These are phyloP conservation scores for Xylariaceae sp. DNA, from an alignment of 2,329 filamentous ascomycete genomes.

Conservation along the genomic window DNA sequence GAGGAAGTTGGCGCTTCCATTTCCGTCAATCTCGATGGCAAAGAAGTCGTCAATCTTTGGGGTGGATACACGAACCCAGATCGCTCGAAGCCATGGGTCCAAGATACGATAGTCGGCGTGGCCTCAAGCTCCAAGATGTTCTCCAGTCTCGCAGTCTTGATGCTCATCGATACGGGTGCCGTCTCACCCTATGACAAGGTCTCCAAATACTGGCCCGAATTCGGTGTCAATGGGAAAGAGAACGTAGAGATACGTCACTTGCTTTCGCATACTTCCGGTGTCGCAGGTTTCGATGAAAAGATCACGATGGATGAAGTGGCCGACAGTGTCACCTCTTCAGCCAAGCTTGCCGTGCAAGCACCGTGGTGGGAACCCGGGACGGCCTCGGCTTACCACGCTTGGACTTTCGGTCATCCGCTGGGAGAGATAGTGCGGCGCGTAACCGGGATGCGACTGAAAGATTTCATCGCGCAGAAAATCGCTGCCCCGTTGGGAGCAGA, in stretches of 20 bases:
- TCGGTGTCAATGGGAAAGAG: conserved; percentile 37
- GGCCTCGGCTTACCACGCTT: conserved; percentile 37
- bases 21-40: conserved; percentile 35
- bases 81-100: conserved; percentile 30
- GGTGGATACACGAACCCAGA: conserved; percentile 33
- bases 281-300: conserved; percentile 32
- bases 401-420: conserved; percentile 38
- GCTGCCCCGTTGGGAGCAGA: conserved; percentile 40
- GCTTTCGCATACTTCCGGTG: conserved; percentile 35
- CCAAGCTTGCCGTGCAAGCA: conserved; percentile 34
- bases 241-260: conserved; percentile 37
- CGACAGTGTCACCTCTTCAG: conserved; percentile 27
- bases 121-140: conserved; percentile 38
- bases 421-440: conserved; percentile 39
- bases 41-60: conserved; percentile 39
- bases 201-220: conserved; percentile 42
- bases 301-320: conserved; percentile 32
- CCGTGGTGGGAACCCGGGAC: conserved; percentile 43
- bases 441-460: conserved; percentile 36
- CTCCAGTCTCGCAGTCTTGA: conserved; percentile 33
- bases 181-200: conserved; percentile 35
- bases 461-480: conserved; percentile 36
- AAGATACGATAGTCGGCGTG: conserved; percentile 35
- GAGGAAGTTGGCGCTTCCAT: conserved; percentile 41
- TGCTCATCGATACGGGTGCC: conserved; percentile 36